Evolutionary conservation across 1,284 basidiomycete genomes (phyloP).

Genomic region (Melanopsichium pennsylvanicum): DNA sequence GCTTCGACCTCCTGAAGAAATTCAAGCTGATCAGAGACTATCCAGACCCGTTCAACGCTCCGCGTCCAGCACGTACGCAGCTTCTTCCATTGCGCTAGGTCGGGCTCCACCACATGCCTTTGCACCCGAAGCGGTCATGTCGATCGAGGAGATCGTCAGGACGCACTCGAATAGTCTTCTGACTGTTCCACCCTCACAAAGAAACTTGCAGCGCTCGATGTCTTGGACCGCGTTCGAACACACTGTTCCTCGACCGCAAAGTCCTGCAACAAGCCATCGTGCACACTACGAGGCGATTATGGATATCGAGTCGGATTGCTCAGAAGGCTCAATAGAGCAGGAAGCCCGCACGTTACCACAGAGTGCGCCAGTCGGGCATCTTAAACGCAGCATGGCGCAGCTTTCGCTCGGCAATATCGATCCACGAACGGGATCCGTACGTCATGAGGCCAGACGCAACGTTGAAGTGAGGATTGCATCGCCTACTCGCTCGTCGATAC

Average conservation of each 20-base stretch:
- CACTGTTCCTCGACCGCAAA: not conserved
- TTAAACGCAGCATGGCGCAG: slow-evolving; percentile 3
- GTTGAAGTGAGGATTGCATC: not conserved
- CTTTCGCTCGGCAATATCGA: not conserved
- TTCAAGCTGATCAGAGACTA: not conserved
- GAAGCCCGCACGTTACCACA: slow-evolving; percentile 17
- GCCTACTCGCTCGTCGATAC: not conserved
- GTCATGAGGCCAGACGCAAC: not conserved
- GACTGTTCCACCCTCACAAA: slow-evolving; percentile 40
- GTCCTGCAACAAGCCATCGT: not conserved
- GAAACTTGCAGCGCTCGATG: slow-evolving; percentile 45
- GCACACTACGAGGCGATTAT: not conserved
- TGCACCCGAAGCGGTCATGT: slow-evolving; percentile 22
- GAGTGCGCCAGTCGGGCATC: not conserved
- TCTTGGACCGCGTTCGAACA: slow-evolving; percentile 43
- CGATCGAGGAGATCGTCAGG: slow-evolving; percentile 67
- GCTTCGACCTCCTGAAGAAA: not conserved
- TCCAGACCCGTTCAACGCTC: not conserved
- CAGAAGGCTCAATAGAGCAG: slow-evolving; percentile 21
- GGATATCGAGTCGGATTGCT: slow-evolving; percentile 8
- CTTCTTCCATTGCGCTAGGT: slow-evolving; percentile 26
- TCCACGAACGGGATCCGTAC: not conserved
- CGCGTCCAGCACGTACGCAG: slow-evolving; percentile 24
- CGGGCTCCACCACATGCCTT: slow-evolving; percentile 1
- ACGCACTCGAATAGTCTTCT: slow-evolving; percentile 62